A percentile compares a stretch with the other conserved stretches of the same genome.
These are phyloP conservation scores for Neltuma alba DNA, from an alignment of 306 rosid genomes.

Conservation along the genomic window DNA sequence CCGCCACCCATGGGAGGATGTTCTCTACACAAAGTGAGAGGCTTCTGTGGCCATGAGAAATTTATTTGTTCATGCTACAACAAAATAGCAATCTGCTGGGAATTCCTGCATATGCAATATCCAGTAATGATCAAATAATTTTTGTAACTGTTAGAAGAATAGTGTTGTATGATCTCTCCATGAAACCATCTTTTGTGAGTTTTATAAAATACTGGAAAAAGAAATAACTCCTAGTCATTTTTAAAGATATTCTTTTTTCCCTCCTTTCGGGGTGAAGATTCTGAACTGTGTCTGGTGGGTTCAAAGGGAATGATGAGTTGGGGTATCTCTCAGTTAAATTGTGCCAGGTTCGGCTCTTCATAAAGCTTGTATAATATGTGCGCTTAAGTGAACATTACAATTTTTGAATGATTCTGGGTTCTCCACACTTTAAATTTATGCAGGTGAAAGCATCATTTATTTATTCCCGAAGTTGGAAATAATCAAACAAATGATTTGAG, in stretches of 20 bases:
- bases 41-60: conserved; percentile 22
- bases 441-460: not conserved
- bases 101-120: conserved; percentile 32
- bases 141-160: conserved; percentile 43
- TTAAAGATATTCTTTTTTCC: conserved; percentile 23
- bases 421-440: not conserved
- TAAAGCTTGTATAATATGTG: not conserved
- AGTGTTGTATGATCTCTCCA: conserved; percentile 41
- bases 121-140: conserved; percentile 28
- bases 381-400: not conserved
- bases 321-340: not conserved
- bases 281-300: conserved; percentile 13
- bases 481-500: not conserved
- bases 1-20: conserved; percentile 98
- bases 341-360: not conserved
- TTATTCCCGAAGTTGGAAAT: not conserved
- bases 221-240: conserved; percentile 33
- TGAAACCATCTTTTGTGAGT: conserved; percentile 44
- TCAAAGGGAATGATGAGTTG: conserved; percentile 23
- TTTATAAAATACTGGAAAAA: conserved; percentile 37
- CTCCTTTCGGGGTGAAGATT: not conserved
- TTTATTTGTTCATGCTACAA: conserved; percentile 24
- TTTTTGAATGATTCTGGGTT: not conserved
- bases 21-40: conserved; percentile 86
- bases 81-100: conserved; percentile 30